A percentile compares a stretch with the other conserved stretches of the same genome.
phyloP scores from a whole-genome alignment of 2,329 filamentous ascomycete genomes.

The Pseudonectria buxi region DNA sequence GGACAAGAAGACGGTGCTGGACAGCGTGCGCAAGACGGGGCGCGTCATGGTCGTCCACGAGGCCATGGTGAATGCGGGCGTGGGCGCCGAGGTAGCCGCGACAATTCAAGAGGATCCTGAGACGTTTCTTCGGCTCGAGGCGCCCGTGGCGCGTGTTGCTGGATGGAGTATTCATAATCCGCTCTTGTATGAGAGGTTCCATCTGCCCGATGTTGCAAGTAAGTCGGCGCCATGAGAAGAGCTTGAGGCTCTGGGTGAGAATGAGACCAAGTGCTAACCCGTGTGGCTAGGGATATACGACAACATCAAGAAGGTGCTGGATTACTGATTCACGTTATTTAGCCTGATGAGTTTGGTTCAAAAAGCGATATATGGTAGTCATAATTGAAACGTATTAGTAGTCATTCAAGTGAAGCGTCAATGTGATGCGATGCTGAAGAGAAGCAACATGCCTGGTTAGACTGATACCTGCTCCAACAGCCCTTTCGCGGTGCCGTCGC shows the following conservation, averaged over 20 bases:
- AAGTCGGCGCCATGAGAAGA: no score
- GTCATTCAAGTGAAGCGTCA: no score
- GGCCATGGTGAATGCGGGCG: conserved; percentile 81
- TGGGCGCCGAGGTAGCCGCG: conserved; percentile 83
- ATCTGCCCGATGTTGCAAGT: conserved; percentile 82
- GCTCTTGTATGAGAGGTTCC: conserved; percentile 70
- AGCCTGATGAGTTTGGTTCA: no score
- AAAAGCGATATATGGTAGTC: no score
- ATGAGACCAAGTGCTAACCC: conserved; percentile 10
- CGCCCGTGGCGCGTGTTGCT: conserved; percentile 75
- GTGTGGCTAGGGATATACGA: conserved; percentile 57
- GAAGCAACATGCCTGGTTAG: no score
- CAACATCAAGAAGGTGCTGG: conserved; percentile 58
- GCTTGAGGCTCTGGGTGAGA: no score
- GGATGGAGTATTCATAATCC: conserved; percentile 87
- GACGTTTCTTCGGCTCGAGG: conserved; percentile 77
- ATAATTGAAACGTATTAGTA: no score
- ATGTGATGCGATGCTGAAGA: no score
- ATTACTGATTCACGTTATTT: conserved; percentile 44
- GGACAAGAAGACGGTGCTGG: conserved; percentile 74
- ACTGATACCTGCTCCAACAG: no score
- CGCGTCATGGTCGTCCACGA: conserved; percentile 85
- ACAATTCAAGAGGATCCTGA: conserved; percentile 71
- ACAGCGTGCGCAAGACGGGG: conserved; percentile 82
- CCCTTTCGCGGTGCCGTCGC: no score